A percentile compares a stretch with the other conserved stretches of the same genome.
phyloP scores from a whole-genome alignment of 371 early-diverging fungal genomes.

The Actinomortierella ambigua region DNA sequence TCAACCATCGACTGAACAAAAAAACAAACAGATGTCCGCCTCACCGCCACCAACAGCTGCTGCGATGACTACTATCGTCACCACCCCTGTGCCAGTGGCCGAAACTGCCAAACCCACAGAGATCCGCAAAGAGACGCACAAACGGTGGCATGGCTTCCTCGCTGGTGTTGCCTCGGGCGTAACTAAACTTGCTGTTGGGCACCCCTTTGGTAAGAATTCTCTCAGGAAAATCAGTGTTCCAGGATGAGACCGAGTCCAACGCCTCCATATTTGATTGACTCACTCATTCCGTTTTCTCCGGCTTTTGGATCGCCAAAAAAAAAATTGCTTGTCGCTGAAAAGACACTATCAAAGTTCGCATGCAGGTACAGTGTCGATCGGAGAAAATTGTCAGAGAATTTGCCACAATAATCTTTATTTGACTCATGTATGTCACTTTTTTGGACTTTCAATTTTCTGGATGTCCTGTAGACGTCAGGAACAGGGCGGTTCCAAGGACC shows the following conservation, averaged over 20 bases:
- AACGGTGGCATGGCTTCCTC: conserved; percentile 74
- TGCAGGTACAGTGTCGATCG: conserved; percentile 49
- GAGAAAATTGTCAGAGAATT: not conserved
- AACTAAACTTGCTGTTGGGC: conserved; percentile 81
- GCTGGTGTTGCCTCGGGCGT: conserved; percentile 83
- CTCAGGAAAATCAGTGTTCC: not conserved
- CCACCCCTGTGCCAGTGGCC: no score
- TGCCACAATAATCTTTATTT: not conserved
- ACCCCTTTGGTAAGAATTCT: conserved; percentile 71
- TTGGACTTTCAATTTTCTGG: not conserved
- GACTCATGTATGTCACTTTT: not conserved
- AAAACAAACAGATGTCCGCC: no score
- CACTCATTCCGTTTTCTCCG: no score
- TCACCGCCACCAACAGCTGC: no score
- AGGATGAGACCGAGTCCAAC: no score
- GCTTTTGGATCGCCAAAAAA: no score
- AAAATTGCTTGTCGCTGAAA: not conserved
- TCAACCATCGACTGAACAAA: no score
- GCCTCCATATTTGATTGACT: no score
- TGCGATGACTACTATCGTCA: no score
- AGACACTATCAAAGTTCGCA: conserved; percentile 81
- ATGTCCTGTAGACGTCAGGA: conserved; percentile 72
- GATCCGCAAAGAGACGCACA: conserved; percentile 46
- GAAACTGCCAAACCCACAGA: no score
- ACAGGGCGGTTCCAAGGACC: conserved; percentile 85